Evolutionary conservation across 257 asterid genomes (phyloP).

Genomic region (Avicennia marina): DNA sequence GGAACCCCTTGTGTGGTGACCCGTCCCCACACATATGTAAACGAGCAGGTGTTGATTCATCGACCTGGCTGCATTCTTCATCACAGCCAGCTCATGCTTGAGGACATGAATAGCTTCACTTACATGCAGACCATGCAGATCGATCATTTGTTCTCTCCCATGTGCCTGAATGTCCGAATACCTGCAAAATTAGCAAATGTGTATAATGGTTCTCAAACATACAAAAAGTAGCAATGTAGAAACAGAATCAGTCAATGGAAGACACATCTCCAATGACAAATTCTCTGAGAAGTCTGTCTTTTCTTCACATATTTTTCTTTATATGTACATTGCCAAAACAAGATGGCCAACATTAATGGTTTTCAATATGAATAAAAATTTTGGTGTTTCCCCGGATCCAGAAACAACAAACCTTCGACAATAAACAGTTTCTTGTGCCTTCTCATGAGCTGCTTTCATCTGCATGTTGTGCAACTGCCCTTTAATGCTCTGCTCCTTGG

Average conservation of each 20-base stretch:
- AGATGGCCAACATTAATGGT: not conserved
- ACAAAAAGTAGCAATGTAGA: not conserved
- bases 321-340: too few species aligned
- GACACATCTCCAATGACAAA: too few species aligned
- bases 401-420: slow-evolving; percentile 67
- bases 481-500: slow-evolving; percentile 92
- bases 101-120: slow-evolving; percentile 92
- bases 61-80: slow-evolving; percentile 77
- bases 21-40: slow-evolving; percentile 93
- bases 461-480: slow-evolving; percentile 96
- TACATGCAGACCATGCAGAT: slow-evolving; percentile 93
- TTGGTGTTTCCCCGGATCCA: not conserved
- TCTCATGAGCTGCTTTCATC: slow-evolving; percentile 93
- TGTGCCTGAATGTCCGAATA: slow-evolving; percentile 54
- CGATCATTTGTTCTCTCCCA: slow-evolving; percentile 85
- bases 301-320: too few species aligned
- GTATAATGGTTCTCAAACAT: too few species aligned
- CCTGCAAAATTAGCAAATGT: slow-evolving; percentile 41
- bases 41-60: slow-evolving; percentile 74
- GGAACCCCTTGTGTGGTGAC: slow-evolving; percentile 90
- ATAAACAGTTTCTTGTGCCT: slow-evolving; percentile 85
- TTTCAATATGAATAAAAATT: not conserved
- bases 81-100: slow-evolving; percentile 74
- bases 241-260: not conserved
- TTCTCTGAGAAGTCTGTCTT: too few species aligned